Evolutionary conservation across 2,329 filamentous ascomycete species (phyloP).

Genomic region (Eutypa lata): DNA sequence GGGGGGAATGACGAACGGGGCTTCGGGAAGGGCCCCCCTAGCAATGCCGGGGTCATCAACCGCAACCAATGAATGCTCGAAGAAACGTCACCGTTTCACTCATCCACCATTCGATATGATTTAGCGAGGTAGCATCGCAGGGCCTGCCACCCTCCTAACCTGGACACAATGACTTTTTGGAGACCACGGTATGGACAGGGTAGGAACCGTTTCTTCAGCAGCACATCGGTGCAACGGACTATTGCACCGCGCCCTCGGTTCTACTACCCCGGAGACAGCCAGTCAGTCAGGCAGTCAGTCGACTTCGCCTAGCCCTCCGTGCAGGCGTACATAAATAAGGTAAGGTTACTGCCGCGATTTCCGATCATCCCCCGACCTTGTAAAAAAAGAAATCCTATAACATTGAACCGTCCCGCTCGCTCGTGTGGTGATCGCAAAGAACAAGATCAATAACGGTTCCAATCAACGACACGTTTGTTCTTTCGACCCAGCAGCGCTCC

Average conservation of each 20-base stretch:
- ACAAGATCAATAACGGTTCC: too few species aligned
- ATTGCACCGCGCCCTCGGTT: neutral
- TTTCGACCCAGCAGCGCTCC: too few species aligned
- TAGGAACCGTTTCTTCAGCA: neutral
- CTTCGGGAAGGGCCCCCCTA: neutral
- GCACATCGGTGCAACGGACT: neutral
- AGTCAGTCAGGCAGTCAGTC: neutral
- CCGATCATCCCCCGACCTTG: neutral
- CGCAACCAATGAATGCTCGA: neutral
- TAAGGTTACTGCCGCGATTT: neutral
- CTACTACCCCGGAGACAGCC: too few species aligned
- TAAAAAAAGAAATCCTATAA: neutral
- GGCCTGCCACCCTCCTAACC: neutral
- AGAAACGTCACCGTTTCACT: neutral
- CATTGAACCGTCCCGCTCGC: too few species aligned
- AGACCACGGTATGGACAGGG: neutral
- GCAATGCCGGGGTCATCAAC: neutral
- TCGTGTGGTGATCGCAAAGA: too few species aligned
- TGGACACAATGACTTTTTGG: neutral
- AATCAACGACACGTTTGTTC: too few species aligned
- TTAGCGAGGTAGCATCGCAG: neutral
- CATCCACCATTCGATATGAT: neutral
- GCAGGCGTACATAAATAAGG: neutral
- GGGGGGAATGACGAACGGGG: neutral
- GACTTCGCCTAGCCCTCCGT: too few species aligned